Percentiles rank a stretch among this genome's conserved stretches.
These are phyloP conservation scores for Diutina ranongensis DNA, from an alignment of 1,139 yeast genomes.

Conservation along the genomic window DNA sequence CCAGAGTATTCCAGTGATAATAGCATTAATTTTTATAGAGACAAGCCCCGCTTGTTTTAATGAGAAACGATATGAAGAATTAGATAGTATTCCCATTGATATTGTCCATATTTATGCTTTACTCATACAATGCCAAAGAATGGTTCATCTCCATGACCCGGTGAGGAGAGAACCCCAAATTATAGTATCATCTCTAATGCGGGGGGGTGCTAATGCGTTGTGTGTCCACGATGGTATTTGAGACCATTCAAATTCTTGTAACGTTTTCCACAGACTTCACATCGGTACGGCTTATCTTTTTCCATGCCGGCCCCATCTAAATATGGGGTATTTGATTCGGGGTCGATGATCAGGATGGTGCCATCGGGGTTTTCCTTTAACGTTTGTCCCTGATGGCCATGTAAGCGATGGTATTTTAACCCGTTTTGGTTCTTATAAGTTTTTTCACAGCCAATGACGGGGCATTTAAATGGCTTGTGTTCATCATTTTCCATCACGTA, in stretches of 20 bases:
- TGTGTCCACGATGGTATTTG: slow-evolving; percentile 94
- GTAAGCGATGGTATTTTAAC: slow-evolving; percentile 85
- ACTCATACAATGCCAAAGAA: neutral
- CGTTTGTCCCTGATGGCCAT: slow-evolving; percentile 95
- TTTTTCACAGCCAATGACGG: slow-evolving; percentile 96
- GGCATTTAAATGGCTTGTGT: slow-evolving; percentile 93
- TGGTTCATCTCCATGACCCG: too few species aligned
- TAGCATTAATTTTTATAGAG: neutral
- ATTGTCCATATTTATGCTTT: neutral
- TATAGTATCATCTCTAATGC: too few species aligned
- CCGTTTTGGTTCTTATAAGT: slow-evolving; percentile 97
- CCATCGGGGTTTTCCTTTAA: slow-evolving; percentile 89
- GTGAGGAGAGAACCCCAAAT: too few species aligned
- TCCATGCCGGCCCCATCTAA: slow-evolving; percentile 91
- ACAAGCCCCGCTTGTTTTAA: neutral
- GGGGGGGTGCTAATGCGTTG: slow-evolving; percentile 86
- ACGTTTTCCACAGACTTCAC: slow-evolving; percentile 96
- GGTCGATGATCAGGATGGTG: slow-evolving; percentile 83
- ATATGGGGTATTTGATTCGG: slow-evolving; percentile 82
- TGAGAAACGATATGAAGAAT: neutral
- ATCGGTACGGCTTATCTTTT: slow-evolving; percentile 94
- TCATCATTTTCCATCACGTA: slow-evolving; percentile 89
- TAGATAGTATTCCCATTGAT: neutral
- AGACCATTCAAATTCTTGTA: slow-evolving; percentile 93
- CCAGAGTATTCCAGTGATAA: neutral